Base-by-base conservation (phyloP, 2,329 filamentous ascomycete species). In the Podosphaera fusca region DNA sequence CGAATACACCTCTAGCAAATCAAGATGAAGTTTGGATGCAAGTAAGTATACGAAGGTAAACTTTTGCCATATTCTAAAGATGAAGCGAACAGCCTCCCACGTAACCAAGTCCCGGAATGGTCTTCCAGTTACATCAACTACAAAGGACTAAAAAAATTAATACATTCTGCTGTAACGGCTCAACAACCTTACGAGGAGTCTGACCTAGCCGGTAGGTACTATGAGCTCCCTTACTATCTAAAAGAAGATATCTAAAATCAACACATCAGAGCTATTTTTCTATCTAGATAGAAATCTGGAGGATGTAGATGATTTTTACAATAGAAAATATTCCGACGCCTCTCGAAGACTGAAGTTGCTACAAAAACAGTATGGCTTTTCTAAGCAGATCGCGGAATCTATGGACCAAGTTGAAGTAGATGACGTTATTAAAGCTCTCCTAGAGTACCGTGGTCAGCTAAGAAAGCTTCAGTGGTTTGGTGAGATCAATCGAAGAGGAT, bases 381-480 rank as follows among this genome's bases (percentile, higher is more conserved):
- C 79, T 10, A 76, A 81, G 56, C 82, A 88, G 58, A 72, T 80
- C 56, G 76, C 82, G 36, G 78, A 85, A 59, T 78, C 79, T 58
- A 78, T 95, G 60, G 90, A 95, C 67, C 78, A 82, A 60, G 87
- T 95, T 67, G 92, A 98, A 70, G 76, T 84, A 49, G 87, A 95
- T 69, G 92, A 98, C 70, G 75, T 96, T 52, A 85, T 94, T 73
- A 87, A 85, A 40, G 88, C 89, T 40, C 74, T 98, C 55, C 77
- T 96, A 36, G 92, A 98, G 70, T 75, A 96, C 59, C 80, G 92
- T 58, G 84, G 82, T 56, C 86, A 94, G 67, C 72, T 96, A 62
- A 79, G 92, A 59, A 96, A 96, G 65, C 74, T 98, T 56, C 86
- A 94, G 69, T 96, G 89, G 89, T 98, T 96, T 68, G 90, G 89